Base-by-base conservation (phyloP, 2,329 filamentous ascomycete species). In the Emergomyces orientalis region DNA sequence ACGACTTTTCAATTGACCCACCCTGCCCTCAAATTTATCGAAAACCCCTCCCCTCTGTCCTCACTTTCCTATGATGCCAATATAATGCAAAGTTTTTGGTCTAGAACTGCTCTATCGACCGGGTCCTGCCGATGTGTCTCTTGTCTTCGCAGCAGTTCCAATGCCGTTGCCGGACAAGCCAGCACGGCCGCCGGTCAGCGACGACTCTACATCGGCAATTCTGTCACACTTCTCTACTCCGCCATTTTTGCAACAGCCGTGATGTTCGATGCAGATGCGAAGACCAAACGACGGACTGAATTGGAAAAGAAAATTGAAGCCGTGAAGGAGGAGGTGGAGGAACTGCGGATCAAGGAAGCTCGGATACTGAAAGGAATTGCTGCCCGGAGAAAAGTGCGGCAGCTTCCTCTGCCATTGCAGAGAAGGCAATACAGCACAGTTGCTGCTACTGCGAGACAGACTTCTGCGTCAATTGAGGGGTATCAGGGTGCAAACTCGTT, bases 11-110 rank as follows among this genome's bases (percentile, higher is more conserved):
- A 27, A 27, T 45, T 19, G 14, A 32, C 25, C 57, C 41, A 47
- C 43, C 11, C 14, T 34, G 45, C 52, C 56, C 49, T 39, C n/a
- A 45, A 61, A 56, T 30, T 61, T 27, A 9, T 37, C 30, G 9
- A 13, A n/a, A 17, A 25, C 30, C 8, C 34, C 49, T 56, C 34
- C 54, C 9, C 34, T 39, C 32, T 34, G 56, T 54, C 22, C 14
- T n/a, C 27, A 19, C 14, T 30, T 47, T 25, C 30, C 5, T 47
- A 59, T 49, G 25, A 49, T 59, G 57, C 41, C 25, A 22, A 67
- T 67, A 76, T 71, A 72, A 79, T 79, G 77, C 76, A 78, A 65
- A 71, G 71, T 64, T 69, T 79, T 61, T 78, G 75, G 76, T 76
- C 76, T 67, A 76, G 77, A 66, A 69, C 71, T 67, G 74, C 73